These are phyloP conservation scores for Aspergillus affinis DNA, from an alignment of 495 filamentous ascomycete species.

Conservation along the genomic window DNA sequence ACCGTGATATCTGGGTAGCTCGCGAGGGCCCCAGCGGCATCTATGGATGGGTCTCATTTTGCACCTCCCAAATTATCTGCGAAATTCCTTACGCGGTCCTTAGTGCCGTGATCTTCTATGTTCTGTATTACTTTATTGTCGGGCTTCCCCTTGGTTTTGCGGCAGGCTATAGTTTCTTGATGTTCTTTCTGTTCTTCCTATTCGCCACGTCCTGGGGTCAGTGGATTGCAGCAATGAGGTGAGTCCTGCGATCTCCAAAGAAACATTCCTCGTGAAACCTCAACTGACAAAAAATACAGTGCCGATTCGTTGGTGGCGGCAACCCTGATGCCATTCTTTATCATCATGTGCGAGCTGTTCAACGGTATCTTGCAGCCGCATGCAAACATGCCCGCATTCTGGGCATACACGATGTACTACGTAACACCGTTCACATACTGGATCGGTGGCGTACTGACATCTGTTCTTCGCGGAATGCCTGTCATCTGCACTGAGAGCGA, in stretches of 20 bases:
- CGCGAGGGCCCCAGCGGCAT: slow-evolving; percentile 75
- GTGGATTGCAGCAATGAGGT: slow-evolving; percentile 64
- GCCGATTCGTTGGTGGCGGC: slow-evolving; percentile 66
- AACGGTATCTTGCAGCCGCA: slow-evolving; percentile 82
- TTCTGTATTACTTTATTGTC: slow-evolving; percentile 72
- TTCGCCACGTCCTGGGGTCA: slow-evolving; percentile 76
- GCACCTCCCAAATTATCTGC: slow-evolving; percentile 65
- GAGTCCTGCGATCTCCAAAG: slow-evolving; percentile 5
- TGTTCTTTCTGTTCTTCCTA: slow-evolving; percentile 74
- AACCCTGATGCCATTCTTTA: slow-evolving; percentile 74
- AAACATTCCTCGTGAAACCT: neutral
- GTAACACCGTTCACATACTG: slow-evolving; percentile 83
- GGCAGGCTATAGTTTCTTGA: slow-evolving; percentile 80
- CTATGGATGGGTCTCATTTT: slow-evolving; percentile 71
- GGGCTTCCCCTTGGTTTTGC: slow-evolving; percentile 56
- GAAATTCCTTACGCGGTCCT: slow-evolving; percentile 75
- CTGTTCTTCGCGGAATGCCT: slow-evolving; percentile 61
- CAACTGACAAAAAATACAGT: slow-evolving; percentile 47
- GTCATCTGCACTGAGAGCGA: slow-evolving; percentile 61
- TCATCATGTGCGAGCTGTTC: slow-evolving; percentile 53
- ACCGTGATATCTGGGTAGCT: slow-evolving; percentile 67
- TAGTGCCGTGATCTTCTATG: slow-evolving; percentile 68
- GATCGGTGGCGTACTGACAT: slow-evolving; percentile 73
- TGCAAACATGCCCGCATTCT: slow-evolving; percentile 76
- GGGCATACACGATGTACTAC: slow-evolving; percentile 76